Evolutionary conservation across 2,329 filamentous ascomycete species (phyloP), one percentile per base, ranked within the genome.

Genomic region (Fusarium scirpi): DNA sequence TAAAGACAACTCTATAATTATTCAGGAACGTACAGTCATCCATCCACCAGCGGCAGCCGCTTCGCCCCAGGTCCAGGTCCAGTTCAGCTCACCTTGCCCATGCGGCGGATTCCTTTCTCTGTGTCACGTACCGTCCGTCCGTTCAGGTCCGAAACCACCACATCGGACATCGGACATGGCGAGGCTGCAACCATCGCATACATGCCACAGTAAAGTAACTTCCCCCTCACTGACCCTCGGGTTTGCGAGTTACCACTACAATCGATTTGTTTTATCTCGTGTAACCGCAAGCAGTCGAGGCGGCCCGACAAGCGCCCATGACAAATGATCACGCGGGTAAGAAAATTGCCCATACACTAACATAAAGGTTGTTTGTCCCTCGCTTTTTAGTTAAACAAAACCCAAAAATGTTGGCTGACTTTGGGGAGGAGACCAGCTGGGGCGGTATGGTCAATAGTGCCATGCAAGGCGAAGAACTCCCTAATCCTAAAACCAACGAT

Each of bases 361-460:
- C 52, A 58, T 43, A 59, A 68, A 44, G 48, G 62, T 41, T 64
- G 44, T 58, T 66, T 68, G 29, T 54, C 63, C 48, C 43, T 68
- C 27, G n/a, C 44, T 11, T 40, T 40, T 57, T 29, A 47, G 29
- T 52, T 51, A 53, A 67, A 66, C 58, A 63, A 67, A 73, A 60
- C 56, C 70, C 62, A 73, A 73, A 62, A 54, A 47, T 40, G 16
- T 59, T 45, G 46, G 45, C 48, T 57, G 45, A 30, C 25, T 56
- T 54, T 58, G 52, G 41, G 47, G 44, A 48, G 43, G 32, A 47
- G 48, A 58, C 52, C 62, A 55, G 63, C 47, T 47, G 40, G 46
- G 58, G 61, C 65, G 62, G 63, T 32, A 72, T 64, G 58, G 67
- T 55, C 51, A 61, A 72, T 74, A 71, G 72, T 70, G 69, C 53